Conservation (phyloP, 495 filamentous ascomycete species). For the Lasiosphaeris hirsuta region DNA sequence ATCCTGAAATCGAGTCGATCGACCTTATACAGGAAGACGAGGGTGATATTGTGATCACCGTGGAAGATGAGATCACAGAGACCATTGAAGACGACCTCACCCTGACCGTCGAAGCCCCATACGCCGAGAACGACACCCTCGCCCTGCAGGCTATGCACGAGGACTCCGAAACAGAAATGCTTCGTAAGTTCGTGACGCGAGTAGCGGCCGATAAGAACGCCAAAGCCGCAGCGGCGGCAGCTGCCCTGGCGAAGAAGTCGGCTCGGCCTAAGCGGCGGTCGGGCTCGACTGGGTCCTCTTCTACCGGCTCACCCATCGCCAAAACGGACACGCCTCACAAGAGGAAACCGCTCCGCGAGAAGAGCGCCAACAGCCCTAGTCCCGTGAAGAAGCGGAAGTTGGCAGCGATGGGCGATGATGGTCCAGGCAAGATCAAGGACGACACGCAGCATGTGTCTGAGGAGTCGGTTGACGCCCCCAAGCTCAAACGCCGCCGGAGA, state of each 20-base stretch:
- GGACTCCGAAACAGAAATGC: constrained; percentile 43
- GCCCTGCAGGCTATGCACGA: constrained; percentile 26
- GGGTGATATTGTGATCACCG: constrained; percentile 12
- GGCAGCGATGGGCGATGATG: constrained; percentile 19
- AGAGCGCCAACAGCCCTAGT: constrained; percentile 38
- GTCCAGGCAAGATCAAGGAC: constrained; percentile 9
- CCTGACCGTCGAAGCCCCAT: constrained; percentile 11
- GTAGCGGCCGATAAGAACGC: constrained; percentile 45
- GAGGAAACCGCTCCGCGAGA: constrained; percentile 35
- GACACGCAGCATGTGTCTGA: constrained; percentile 2
- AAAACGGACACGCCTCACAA: constrained; percentile 30
- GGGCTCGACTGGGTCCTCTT: constrained; percentile 23
- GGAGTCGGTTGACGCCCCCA: constrained; percentile 14
- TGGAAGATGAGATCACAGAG: constrained; percentile 19
- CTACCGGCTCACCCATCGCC: constrained; percentile 28
- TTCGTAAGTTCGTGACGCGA: constrained; percentile 43
- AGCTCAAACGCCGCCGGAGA: constrained; percentile 31
- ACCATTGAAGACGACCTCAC: constrained; percentile 23
- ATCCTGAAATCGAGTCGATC: background rate
- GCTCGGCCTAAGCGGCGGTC: constrained; percentile 23
- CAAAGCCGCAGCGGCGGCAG: constrained; percentile 32
- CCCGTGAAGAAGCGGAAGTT: constrained; percentile 35
- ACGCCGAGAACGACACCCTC: constrained; percentile 23
- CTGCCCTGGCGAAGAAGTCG: constrained; percentile 20
- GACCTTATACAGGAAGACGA: constrained; percentile 20